Percentiles rank a stretch among this genome's conserved stretches.
Conservation (phyloP, 169 alveolate species). For the Eimeria maxima region DNA sequence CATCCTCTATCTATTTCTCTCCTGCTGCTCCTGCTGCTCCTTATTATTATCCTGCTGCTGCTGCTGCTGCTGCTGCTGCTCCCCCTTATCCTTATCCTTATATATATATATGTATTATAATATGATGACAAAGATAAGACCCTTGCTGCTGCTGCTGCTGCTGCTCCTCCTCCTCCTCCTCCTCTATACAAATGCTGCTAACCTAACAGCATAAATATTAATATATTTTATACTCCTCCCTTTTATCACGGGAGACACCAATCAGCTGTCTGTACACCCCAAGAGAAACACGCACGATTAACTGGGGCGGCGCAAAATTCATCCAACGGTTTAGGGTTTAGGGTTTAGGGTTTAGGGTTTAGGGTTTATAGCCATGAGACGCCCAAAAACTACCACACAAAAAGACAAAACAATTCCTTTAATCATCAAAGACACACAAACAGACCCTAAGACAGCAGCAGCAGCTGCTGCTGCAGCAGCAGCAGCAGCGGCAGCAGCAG, state of each 20-base stretch:
- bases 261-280: neutral
- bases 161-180: too few relatives aligned
- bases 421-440: neutral
- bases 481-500: too few relatives aligned
- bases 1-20: too few relatives aligned
- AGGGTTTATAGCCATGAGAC: neutral
- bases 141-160: too few relatives aligned
- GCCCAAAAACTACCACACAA: neutral
- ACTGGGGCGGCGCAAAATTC: neutral
- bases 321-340: neutral
- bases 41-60: neutral
- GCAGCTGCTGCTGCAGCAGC: neutral
- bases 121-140: too few relatives aligned
- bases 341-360: neutral
- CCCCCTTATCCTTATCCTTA: too few relatives aligned
- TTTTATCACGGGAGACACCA: neutral
- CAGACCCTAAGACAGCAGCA: neutral
- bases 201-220: neutral
- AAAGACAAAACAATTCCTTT: neutral
- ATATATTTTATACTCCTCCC: too few relatives aligned
- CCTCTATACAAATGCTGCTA: neutral
- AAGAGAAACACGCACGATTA: neutral
- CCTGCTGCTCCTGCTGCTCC: too few relatives aligned
- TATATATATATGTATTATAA: too few relatives aligned
- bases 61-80: constrained; percentile 50